Evolutionary conservation across 768 basidiomycete species (phyloP).

Genomic region (Amanita phalloides): DNA sequence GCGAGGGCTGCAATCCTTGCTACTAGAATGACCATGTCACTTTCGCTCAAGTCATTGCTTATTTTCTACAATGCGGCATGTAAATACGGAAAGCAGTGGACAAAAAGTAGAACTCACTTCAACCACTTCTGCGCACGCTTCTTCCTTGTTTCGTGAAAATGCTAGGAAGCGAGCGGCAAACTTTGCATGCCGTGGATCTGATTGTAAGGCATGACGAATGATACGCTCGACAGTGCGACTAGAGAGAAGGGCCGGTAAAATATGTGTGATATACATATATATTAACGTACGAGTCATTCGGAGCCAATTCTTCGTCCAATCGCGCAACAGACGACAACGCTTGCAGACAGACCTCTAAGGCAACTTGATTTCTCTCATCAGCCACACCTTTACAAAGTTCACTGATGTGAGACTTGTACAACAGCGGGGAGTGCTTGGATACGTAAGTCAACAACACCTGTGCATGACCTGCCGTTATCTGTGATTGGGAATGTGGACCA

Average conservation of each 20-base stretch:
- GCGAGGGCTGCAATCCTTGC: constrained; percentile 63
- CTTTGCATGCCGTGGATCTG: constrained; percentile 64
- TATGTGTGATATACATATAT: background rate
- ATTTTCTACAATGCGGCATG: constrained; percentile 25
- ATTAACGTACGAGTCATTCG: constrained; percentile 55
- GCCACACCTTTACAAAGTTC: constrained; percentile 69
- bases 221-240: constrained; percentile 65
- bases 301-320: constrained; percentile 44
- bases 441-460: constrained; percentile 43
- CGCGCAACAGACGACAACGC: constrained; percentile 61
- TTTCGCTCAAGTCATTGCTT: background rate
- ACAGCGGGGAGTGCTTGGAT: constrained; percentile 63
- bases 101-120: constrained; percentile 36
- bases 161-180: constrained; percentile 74
- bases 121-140: constrained; percentile 43
- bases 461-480: constrained; percentile 34
- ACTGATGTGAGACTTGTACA: constrained; percentile 65
- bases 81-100: background rate
- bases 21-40: constrained; percentile 26
- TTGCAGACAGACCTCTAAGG: constrained; percentile 63
- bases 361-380: constrained; percentile 42
- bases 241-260: constrained; percentile 3
- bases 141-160: constrained; percentile 39
- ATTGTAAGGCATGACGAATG: constrained; percentile 43
- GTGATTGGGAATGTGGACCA: constrained; percentile 22